These are phyloP conservation scores for Botrytis elliptica DNA, from an alignment of 2,329 filamentous ascomycete genomes.

Conservation along the genomic window DNA sequence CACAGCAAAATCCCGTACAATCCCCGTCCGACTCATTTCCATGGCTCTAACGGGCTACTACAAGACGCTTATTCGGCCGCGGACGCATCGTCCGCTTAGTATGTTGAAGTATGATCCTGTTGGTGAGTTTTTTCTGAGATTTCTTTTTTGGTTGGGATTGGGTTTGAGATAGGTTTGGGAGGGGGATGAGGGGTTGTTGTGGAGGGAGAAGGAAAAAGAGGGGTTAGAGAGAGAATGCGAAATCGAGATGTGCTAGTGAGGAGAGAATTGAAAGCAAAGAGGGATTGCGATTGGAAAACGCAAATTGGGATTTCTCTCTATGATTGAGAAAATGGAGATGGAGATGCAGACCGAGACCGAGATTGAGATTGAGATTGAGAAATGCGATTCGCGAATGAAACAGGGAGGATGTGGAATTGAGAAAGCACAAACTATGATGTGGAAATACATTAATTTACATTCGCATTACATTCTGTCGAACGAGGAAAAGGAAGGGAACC, in stretches of 20 bases:
- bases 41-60: constrained; percentile 99
- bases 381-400: neutral
- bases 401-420: neutral
- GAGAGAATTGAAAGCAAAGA: too few species aligned
- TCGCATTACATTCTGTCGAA: neutral
- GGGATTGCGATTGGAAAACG: too few species aligned
- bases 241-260: neutral
- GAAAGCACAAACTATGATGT: neutral
- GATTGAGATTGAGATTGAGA: neutral
- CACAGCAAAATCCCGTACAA: constrained; percentile 74
- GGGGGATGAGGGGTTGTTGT: too few species aligned
- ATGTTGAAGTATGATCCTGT: constrained; percentile 99
- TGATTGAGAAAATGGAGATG: neutral
- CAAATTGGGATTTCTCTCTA: neutral
- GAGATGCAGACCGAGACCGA: too few species aligned
- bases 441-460: neutral
- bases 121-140: constrained; percentile 48
- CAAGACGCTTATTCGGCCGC: constrained; percentile 83
- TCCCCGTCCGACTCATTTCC: constrained; percentile 90
- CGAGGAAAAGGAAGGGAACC: neutral
- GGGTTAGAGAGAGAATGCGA: too few species aligned
- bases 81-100: constrained; percentile 79
- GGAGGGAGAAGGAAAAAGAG: too few species aligned
- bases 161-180: neutral
- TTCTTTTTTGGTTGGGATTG: neutral